These are phyloP conservation scores for Mucor lusitanicus DNA, from an alignment of 371 early-diverging fungal species.

Conservation along the genomic window DNA sequence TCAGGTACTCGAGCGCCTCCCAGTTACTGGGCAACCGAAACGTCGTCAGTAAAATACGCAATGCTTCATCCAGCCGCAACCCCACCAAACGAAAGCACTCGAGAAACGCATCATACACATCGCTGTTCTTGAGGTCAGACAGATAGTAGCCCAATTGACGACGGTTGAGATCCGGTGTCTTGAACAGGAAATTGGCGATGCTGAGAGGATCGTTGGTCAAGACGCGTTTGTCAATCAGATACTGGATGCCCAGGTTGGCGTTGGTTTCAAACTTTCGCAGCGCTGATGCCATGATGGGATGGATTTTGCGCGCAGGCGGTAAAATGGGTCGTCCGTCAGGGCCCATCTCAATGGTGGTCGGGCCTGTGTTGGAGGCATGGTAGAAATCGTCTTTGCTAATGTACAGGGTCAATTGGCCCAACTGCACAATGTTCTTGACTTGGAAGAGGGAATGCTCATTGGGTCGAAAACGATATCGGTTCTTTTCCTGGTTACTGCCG, in stretches of 20 bases:
- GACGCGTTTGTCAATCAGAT: conserved; percentile 71
- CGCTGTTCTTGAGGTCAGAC: conserved; percentile 51
- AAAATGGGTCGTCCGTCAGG: conserved; percentile 19
- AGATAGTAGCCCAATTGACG: conserved; percentile 71
- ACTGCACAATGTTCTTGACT: conserved; percentile 63
- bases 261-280: conserved; percentile 72
- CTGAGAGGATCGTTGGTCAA: conserved; percentile 67
- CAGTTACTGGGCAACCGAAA: conserved; percentile 79
- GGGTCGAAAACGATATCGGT: conserved; percentile 41
- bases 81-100: conserved; percentile 74
- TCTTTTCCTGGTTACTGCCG: conserved; percentile 10
- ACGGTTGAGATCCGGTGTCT: conserved; percentile 78
- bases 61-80: conserved; percentile 77
- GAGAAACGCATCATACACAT: conserved; percentile 75
- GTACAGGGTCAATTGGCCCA: conserved; percentile 55
- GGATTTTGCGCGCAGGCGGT: conserved; percentile 55
- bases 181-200: conserved; percentile 85
- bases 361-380: conserved; percentile 13
- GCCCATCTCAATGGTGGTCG: conserved; percentile 13
- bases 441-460: conserved; percentile 60
- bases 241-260: conserved; percentile 69
- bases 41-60: conserved; percentile 73
- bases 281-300: conserved; percentile 62
- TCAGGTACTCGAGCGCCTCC: conserved; percentile 73
- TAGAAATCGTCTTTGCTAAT: conserved; percentile 53